These are phyloP conservation scores for Microcos paniculata DNA, from an alignment of 345 rosid species.

Conservation along the genomic window DNA sequence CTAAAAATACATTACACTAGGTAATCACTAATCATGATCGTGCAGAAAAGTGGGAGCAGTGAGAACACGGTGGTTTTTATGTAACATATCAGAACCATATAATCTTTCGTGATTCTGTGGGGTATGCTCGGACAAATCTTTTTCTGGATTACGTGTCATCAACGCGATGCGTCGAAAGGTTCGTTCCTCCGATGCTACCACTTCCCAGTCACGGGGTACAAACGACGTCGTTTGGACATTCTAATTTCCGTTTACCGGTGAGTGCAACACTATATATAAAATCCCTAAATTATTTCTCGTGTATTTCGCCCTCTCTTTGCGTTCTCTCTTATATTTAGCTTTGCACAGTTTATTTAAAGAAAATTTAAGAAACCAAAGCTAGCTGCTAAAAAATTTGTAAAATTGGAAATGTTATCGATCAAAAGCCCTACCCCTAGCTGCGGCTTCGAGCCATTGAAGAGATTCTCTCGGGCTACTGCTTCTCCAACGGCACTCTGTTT, in stretches of 20 bases:
- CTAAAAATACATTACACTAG: no score
- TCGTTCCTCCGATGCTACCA: neutral
- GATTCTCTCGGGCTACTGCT: slow-evolving; percentile 23
- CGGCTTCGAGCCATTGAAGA: slow-evolving; percentile 8
- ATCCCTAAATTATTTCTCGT: neutral
- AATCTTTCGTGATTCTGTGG: neutral
- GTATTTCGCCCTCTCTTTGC: neutral
- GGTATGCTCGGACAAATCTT: neutral
- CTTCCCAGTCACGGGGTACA: neutral
- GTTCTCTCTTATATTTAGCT: no score
- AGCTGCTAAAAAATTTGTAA: neutral
- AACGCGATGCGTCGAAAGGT: neutral
- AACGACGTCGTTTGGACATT: neutral
- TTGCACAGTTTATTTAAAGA: neutral
- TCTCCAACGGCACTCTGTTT: slow-evolving; percentile 16
- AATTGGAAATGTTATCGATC: slow-evolving; percentile 29
- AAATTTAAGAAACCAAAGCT: neutral
- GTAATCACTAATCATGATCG: neutral
- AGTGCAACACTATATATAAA: neutral
- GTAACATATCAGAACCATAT: neutral
- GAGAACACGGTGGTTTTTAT: neutral
- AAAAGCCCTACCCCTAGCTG: slow-evolving; percentile 34
- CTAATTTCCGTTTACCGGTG: neutral
- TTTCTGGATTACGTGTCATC: slow-evolving; percentile 3
- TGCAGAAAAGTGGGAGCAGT: neutral